Evolutionary conservation across 2,329 filamentous ascomycete species (phyloP).

Genomic region (Hypoxylon sp.): DNA sequence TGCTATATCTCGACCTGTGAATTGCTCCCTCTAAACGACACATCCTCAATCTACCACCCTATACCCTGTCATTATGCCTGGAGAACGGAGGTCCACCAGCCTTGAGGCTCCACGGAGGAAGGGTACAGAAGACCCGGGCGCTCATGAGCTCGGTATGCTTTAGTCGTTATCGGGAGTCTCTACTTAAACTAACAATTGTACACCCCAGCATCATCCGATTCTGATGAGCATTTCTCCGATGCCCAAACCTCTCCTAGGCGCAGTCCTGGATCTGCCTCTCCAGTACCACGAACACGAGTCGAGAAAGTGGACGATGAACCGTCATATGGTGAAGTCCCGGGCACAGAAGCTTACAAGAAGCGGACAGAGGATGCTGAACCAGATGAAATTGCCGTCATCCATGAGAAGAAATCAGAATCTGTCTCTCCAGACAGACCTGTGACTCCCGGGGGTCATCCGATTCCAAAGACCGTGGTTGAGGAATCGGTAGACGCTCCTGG

Average conservation of each 20-base stretch:
- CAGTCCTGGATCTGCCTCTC: conserved; percentile 61
- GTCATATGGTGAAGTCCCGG: conserved; percentile 72
- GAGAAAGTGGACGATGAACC: conserved; percentile 70
- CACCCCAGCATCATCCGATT: conserved; percentile 63
- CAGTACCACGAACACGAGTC: conserved; percentile 70
- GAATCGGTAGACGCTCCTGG: conserved; percentile 62
- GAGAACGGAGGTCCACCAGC: conserved; percentile 49
- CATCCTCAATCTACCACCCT: conserved; percentile 11
- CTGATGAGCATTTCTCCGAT: conserved; percentile 78
- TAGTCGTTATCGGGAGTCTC: conserved; percentile 8
- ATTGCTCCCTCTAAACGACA: conserved; percentile 21
- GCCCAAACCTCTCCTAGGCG: conserved; percentile 65
- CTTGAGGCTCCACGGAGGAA: conserved; percentile 53
- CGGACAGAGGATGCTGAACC: conserved; percentile 70
- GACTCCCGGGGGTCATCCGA: conserved; percentile 56
- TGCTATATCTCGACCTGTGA: conserved; percentile 21
- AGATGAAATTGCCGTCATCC: conserved; percentile 69
- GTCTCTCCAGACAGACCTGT: conserved; percentile 46
- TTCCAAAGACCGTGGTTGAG: conserved; percentile 68
- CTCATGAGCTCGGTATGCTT: conserved; percentile 68
- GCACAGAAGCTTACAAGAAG: conserved; percentile 69
- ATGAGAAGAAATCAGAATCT: conserved; percentile 51
- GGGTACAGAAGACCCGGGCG: conserved; percentile 67
- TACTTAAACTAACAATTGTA: conserved; percentile 33
- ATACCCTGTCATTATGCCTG: conserved; percentile 46